Percentiles rank a stretch among this genome's conserved stretches.
phyloP scores from a whole-genome alignment of 345 rosid species.

The Lenwebbia sp. region DNA sequence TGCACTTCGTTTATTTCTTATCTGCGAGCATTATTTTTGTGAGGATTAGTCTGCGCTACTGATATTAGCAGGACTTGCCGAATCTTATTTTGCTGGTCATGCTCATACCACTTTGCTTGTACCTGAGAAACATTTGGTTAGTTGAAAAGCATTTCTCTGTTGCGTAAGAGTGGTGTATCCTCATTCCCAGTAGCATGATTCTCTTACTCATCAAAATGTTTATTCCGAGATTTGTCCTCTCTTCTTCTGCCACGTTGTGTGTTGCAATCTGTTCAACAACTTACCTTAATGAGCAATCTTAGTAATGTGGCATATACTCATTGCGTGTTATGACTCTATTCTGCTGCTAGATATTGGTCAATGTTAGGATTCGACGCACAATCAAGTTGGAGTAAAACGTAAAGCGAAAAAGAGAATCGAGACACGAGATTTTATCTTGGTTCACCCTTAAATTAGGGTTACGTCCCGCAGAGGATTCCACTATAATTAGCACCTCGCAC shows the following conservation, averaged over 20 bases:
- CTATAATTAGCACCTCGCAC: no score
- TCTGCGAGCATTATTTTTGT: not conserved
- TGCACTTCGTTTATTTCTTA: not conserved
- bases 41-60: not conserved
- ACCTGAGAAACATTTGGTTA: not conserved
- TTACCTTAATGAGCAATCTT: not conserved
- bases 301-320: not conserved
- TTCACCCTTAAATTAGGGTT: no score
- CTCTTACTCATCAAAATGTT: not conserved
- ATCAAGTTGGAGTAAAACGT: no score
- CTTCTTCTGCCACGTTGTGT: not conserved
- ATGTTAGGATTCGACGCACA: no score
- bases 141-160: not conserved
- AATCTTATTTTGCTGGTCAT: not conserved
- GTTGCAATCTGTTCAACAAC: not conserved
- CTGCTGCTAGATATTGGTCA: not conserved
- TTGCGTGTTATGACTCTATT: not conserved
- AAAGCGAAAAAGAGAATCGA: no score
- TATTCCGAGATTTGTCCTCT: not conserved
- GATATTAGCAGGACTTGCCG: not conserved
- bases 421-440: no score
- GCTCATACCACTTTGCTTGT: not conserved
- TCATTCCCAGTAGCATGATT: not conserved
- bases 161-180: not conserved
- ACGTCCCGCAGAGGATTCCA: no score